Base-by-base conservation (phyloP, 805 yeast genomes). In the Wickerhamiella alocasiicola region DNA sequence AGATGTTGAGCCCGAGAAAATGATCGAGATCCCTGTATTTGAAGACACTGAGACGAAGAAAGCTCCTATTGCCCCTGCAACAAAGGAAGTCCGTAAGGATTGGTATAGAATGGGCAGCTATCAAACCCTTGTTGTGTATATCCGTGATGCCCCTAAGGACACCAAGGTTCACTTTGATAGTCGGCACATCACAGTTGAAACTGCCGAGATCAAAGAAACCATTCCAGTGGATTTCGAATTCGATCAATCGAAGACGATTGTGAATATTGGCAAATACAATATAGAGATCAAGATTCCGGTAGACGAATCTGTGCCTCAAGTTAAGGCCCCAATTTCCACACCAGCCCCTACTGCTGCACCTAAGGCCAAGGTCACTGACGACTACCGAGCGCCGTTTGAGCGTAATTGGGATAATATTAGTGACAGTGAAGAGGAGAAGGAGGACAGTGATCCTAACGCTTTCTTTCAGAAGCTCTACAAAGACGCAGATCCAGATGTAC, bases 401-500 rank as follows among this genome's bases (percentile, higher is more conserved):
- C 78, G 54, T 44, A 55, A 85, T 54, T 84, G 95, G 95, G 70
- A 80, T 15, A 53, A 65, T 0, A 71, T 62, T 9, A 67, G 63
- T 2, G 66, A 62, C 2, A 21, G 19, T 19, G 69, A 64, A 2
- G 71, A 62, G 5, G 67, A 61, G 1, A 74, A 70, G 3, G 34
- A 9, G 15, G 20, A 23, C 21, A 65, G 59, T 0, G 68, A 63
- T 19, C 64, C 66, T 0, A 66, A 65, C 11, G 72, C 69, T 18
- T 87, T 91, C 52, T 91, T 91, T 63, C 71, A 74, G 50, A 67
- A 74, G 47, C 55, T 91, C 9, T 91, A 80, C 61, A 68, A 70
- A 20, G 76, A 71, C 48, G 88, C 94, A 0, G 94, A 85, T 55
- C 91, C 81, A 6, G 95, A 91, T 52, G 78, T 94, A 1, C 67